Conservation (phyloP, 768 basidiomycete genomes). For the Leccinum sublutescens region DNA sequence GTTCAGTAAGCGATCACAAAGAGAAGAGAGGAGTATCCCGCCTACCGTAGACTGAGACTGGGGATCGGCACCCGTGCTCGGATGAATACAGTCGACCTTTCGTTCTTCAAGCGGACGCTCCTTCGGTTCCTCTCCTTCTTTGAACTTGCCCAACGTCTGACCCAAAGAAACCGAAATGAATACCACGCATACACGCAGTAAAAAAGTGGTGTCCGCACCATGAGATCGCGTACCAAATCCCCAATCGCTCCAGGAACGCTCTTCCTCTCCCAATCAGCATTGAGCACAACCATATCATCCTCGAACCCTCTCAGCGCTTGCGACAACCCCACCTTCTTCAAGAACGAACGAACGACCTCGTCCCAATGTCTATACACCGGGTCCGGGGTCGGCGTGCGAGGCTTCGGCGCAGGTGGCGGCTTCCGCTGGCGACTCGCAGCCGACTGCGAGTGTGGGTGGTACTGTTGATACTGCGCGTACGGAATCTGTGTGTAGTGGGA, state of each 20-base stretch:
- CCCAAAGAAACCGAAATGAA: constrained; percentile 1
- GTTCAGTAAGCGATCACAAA: constrained; percentile 3
- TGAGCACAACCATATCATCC: constrained; percentile 71
- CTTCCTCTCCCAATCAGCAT: constrained; percentile 58
- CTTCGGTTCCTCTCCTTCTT: constrained; percentile 24
- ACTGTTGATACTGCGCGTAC: constrained; percentile 35
- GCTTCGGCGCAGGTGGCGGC: constrained; percentile 15
- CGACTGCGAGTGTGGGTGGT: constrained; percentile 25
- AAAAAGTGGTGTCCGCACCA: constrained; percentile 38
- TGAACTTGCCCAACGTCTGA: constrained; percentile 32
- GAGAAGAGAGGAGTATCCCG: constrained; percentile 8
- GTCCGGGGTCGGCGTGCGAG: constrained; percentile 39
- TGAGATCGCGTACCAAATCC: constrained; percentile 48
- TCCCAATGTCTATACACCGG: constrained; percentile 62
- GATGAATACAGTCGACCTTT: constrained; percentile 61
- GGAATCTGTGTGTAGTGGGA: constrained; percentile 35
- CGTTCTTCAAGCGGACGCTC: constrained; percentile 57
- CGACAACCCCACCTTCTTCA: constrained; percentile 51
- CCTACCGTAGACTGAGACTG: constrained; percentile 60
- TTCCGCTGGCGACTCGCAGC: constrained; percentile 29
- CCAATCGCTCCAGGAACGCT: constrained; percentile 55
- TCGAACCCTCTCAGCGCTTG: constrained; percentile 65
- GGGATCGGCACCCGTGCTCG: constrained; percentile 44
- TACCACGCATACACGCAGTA: background rate
- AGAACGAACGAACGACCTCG: constrained; percentile 49